Evolutionary conservation across 805 yeast genomes (phyloP), one percentile per base, ranked within the genome.

Genomic region (Zygoascus bituminiphila): DNA sequence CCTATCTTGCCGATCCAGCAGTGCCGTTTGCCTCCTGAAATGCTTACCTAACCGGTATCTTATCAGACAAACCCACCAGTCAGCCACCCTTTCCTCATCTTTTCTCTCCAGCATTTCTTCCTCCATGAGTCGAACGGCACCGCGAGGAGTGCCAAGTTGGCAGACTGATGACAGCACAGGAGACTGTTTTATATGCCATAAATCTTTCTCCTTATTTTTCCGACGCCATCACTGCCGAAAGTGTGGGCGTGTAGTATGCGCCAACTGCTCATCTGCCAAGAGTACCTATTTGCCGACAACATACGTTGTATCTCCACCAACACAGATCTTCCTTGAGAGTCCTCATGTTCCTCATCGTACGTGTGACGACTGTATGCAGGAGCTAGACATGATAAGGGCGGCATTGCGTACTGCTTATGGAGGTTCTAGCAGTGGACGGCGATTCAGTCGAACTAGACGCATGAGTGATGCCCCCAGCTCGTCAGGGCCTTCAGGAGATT

Each of bases 241-340:
- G 50, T 87, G 96, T 66, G 96, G 96, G 2, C 70, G 79, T 29
- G 82, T 88, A 0, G 85, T 82, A 15, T 87, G 96, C 64, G 82
- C 79, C 25, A 57, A 62, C 36, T 87, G 96, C 58, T 80, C 91
- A 5, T 61, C 68, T 7, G 70, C 75, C 20, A 63, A 65, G 38
- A 71, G 77, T 5, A 68, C 72, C 29, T 84, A 81, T 60, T 70
- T 80, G 41, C 78, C 84, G 9, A 73, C 77, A 38, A 76, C 84
- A 0, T 70, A 73, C 53, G 78, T 82, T 7, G 82, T 78, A 2
- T 64, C 73, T 2, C 77, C 82, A 0, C 79, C 80, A 5, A 68
- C 71, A 19, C 73, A 72, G 52, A 63, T 70, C 2, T 71, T 69
- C 42, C 61, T 71, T 21, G 82, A 77, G 58, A 65, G 70, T 22